Evolutionary conservation across 2,329 filamentous ascomycete genomes (phyloP).

Genomic region (Drechslera avenae): DNA sequence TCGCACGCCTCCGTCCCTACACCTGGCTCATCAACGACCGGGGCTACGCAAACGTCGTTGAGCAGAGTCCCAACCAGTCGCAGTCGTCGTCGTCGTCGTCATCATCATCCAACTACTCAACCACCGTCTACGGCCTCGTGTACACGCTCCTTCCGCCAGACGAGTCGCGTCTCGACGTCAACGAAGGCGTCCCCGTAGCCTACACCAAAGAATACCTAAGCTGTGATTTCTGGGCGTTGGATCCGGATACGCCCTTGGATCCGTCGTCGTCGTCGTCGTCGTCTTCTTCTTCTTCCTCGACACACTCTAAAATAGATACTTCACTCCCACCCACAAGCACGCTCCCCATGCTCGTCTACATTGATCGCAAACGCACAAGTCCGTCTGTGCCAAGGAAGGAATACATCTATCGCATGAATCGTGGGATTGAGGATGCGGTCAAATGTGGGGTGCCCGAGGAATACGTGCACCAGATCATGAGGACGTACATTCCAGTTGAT

Average conservation of each 20-base stretch:
- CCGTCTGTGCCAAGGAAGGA: conserved; percentile 58
- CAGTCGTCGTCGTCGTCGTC: no score
- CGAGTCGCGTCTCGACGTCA: conserved; percentile 44
- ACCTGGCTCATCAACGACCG: conserved; percentile 70
- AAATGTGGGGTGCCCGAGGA: conserved; percentile 57
- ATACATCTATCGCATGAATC: conserved; percentile 68
- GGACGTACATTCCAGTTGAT: conserved; percentile 54
- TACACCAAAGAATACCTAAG: conserved; percentile 61
- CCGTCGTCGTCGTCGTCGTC: background rate
- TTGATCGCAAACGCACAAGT: conserved; percentile 55
- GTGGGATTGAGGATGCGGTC: conserved; percentile 64
- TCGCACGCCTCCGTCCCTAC: conserved; percentile 63
- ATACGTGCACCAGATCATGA: conserved; percentile 63
- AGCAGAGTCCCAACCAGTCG: no score
- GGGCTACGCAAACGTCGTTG: conserved; percentile 74
- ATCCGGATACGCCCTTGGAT: no score
- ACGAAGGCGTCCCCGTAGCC: conserved; percentile 66
- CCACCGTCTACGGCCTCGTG: conserved; percentile 44
- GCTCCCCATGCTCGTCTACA: conserved; percentile 68
- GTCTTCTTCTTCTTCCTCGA: no score
- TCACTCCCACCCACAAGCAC: no score
- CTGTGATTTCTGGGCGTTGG: conserved; percentile 52
- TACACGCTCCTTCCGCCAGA: conserved; percentile 36
- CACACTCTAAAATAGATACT: conserved; percentile 34
- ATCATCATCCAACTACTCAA: conserved; percentile 41